Evolutionary conservation across 371 early-diverging fungal species (phyloP).

Genomic region (Parasitella parasitica): DNA sequence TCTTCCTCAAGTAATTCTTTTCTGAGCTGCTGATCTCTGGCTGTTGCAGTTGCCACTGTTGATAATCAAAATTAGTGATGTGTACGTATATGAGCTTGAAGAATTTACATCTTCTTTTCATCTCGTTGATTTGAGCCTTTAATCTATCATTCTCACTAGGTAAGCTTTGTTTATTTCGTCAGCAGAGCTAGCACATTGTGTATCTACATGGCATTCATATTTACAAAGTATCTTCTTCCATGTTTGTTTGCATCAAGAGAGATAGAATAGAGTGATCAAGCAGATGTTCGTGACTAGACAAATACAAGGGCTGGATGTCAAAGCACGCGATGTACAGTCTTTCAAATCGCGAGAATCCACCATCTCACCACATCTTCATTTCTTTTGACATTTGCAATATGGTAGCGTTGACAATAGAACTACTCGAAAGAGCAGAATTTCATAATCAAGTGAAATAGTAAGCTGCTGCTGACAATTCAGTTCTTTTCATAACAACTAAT

Average conservation of each 20-base stretch:
- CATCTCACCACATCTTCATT: background rate
- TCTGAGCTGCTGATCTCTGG: slow-evolving; percentile 22
- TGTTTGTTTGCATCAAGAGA: background rate
- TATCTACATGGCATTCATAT: background rate
- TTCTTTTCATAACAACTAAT: background rate
- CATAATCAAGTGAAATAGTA: slow-evolving; percentile 4
- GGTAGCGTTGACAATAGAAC: background rate
- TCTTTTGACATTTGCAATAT: background rate
- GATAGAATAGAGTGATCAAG: background rate
- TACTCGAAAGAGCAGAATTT: slow-evolving; percentile 1
- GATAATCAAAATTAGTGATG: background rate
- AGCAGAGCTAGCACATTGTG: background rate
- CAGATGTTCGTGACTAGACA: too few relatives aligned
- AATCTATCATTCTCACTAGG: slow-evolving; percentile 8
- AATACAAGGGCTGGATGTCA: background rate
- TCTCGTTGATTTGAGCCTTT: slow-evolving; percentile 10
- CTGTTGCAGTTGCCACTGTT: slow-evolving; percentile 24
- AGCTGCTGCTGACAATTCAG: background rate
- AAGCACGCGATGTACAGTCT: background rate
- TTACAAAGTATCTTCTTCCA: slow-evolving; percentile 1
- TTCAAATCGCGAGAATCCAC: background rate
- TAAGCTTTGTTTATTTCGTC: background rate
- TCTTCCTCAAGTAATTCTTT: slow-evolving; percentile 35
- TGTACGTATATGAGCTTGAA: too few relatives aligned
- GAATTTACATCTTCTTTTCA: slow-evolving; percentile 9